A percentile compares a stretch with the other conserved stretches of the same genome.
Conservation (phyloP, 306 rosid species). For the Bauhinia variegata region DNA sequence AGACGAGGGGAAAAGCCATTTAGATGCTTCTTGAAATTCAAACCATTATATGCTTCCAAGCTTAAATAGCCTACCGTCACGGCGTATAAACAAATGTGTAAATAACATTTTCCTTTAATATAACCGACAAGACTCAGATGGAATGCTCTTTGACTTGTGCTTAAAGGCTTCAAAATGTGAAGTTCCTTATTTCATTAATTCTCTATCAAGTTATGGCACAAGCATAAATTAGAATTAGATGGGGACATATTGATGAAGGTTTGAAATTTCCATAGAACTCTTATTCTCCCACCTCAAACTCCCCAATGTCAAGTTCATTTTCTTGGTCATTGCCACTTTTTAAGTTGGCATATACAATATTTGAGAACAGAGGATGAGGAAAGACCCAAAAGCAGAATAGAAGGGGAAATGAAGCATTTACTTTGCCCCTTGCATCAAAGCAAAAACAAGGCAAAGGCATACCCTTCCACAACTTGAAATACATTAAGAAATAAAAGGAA, state of each 20-base stretch:
- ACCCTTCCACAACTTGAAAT: constrained; percentile 41
- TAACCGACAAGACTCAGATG: no score
- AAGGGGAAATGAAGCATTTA: no score
- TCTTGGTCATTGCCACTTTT: constrained; percentile 24
- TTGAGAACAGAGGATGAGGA: constrained; percentile 22
- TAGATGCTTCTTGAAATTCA: no score
- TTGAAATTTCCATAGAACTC: background rate
- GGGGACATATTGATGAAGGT: background rate
- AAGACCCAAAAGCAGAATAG: constrained; percentile 31
- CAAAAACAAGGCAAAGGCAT: constrained; percentile 46
- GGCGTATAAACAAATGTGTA: no score
- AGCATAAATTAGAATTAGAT: background rate
- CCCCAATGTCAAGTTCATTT: constrained; percentile 29
- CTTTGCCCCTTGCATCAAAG: constrained; percentile 36
- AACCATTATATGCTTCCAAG: no score
- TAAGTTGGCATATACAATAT: constrained; percentile 26
- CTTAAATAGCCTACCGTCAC: no score
- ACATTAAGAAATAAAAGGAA: constrained; percentile 28
- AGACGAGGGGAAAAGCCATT: no score
- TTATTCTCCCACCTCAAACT: constrained; percentile 34
- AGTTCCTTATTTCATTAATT: background rate
- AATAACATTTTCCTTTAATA: no score
- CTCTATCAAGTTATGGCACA: background rate
- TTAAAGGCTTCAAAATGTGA: no score
- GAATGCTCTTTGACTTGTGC: no score